These are phyloP conservation scores for Xylariaceae sp. DNA, from an alignment of 2,329 filamentous ascomycete species.

Conservation along the genomic window DNA sequence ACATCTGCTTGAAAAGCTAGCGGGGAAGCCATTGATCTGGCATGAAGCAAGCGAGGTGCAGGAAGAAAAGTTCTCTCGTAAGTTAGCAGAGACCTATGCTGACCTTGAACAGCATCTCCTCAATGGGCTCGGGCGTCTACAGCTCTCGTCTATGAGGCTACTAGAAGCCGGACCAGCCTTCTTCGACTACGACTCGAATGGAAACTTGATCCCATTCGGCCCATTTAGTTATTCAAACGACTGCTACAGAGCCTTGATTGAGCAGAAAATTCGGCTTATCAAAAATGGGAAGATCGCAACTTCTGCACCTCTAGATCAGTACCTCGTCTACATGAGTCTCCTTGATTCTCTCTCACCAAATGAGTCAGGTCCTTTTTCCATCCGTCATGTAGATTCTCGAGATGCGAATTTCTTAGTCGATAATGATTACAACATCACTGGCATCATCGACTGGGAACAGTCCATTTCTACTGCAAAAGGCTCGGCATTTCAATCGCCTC, in stretches of 20 bases:
- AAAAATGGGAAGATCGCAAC: conserved; percentile 15
- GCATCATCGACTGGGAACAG: conserved; percentile 23
- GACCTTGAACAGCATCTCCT: conserved; percentile 19
- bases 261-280: conserved; percentile 19
- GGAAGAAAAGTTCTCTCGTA: conserved; percentile 21
- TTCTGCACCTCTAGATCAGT: conserved; percentile 22
- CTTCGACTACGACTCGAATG: conserved; percentile 23
- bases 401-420: conserved; percentile 25
- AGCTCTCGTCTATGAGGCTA: conserved; percentile 20
- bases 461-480: conserved; percentile 19
- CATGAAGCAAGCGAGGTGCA: conserved; percentile 18
- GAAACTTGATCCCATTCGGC: conserved; percentile 24
- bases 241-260: conserved; percentile 21
- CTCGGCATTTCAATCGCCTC: conserved; percentile 24
- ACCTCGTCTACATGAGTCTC: conserved; percentile 23
- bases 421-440: conserved; percentile 22
- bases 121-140: conserved; percentile 20
- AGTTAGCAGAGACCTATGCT: conserved; percentile 22
- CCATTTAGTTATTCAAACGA: conserved; percentile 22
- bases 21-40: conserved; percentile 21
- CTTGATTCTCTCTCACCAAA: conserved; percentile 24
- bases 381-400: conserved; percentile 24
- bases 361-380: conserved; percentile 21
- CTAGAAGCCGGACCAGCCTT: conserved; percentile 22
- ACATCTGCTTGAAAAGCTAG: conserved; percentile 26